Conservation (phyloP, 169 alveolate genomes). For the Eimeria maxima region DNA sequence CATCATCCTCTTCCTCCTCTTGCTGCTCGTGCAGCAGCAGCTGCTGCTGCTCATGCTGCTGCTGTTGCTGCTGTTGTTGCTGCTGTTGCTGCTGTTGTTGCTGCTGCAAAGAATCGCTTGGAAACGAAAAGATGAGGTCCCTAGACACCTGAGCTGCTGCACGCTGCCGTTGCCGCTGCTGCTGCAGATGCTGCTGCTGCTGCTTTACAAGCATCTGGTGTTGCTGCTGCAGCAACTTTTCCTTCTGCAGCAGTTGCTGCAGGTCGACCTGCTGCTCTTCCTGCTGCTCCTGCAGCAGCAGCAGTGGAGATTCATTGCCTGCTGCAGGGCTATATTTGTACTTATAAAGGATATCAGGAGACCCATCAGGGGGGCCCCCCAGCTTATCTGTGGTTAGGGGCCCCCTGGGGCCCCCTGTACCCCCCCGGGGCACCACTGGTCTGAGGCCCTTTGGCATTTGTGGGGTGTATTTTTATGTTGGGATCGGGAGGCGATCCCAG, state of each 20-base stretch:
- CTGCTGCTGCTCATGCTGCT: too few species aligned
- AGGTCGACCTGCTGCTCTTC: neutral
- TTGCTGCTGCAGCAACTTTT: neutral
- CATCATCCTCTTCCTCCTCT: too few species aligned
- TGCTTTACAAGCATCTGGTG: neutral
- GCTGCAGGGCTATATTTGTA: neutral
- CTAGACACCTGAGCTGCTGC: too few species aligned
- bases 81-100: constrained; percentile 50
- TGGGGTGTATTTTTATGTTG: too few species aligned
- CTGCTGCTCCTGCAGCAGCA: constrained; percentile 51
- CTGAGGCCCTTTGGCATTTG: too few species aligned
- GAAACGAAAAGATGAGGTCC: neutral
- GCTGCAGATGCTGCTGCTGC: constrained; percentile 50
- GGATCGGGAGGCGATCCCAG: too few species aligned
- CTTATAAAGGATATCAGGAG: too few species aligned
- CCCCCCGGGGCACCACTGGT: too few species aligned
- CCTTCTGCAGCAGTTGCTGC: constrained; percentile 3
- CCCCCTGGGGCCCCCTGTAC: too few species aligned
- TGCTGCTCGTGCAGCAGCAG: too few species aligned
- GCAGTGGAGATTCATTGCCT: neutral
- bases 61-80: constrained; percentile 27
- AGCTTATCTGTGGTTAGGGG: too few species aligned
- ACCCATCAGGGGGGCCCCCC: too few species aligned
- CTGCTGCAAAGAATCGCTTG: neutral
- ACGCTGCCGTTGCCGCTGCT: constrained; percentile 1